These are phyloP conservation scores for Euryodendron excelsum DNA, from an alignment of 148 eudicot genomes.

Conservation along the genomic window DNA sequence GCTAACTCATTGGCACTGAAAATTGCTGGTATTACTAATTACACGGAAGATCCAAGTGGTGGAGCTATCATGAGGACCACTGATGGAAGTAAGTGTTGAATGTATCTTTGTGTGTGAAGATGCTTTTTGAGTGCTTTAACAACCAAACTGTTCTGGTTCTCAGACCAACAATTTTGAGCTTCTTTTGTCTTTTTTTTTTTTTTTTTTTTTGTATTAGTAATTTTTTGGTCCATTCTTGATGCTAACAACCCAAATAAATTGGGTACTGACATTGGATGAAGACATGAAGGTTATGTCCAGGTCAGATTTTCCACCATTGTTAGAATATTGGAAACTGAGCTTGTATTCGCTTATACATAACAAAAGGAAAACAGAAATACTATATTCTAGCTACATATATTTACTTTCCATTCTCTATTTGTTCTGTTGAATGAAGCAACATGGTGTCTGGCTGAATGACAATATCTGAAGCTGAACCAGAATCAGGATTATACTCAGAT, in stretches of 20 bases:
- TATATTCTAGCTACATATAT: neutral
- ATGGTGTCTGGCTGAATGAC: neutral
- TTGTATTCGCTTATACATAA: neutral
- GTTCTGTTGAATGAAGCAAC: neutral
- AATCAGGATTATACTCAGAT: too few relatives aligned
- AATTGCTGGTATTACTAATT: constrained; percentile 63
- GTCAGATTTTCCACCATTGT: too few relatives aligned
- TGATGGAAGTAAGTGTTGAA: constrained; percentile 51
- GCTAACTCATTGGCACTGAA: constrained; percentile 83
- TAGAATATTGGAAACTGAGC: too few relatives aligned
- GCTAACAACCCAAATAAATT: neutral
- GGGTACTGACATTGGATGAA: too few relatives aligned
- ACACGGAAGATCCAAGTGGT: constrained; percentile 67
- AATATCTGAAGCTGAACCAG: neutral
- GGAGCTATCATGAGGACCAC: constrained; percentile 56
- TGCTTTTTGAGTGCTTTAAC: neutral
- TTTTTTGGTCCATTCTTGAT: neutral
- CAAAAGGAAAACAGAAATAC: neutral
- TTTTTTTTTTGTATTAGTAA: too few relatives aligned
- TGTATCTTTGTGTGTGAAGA: neutral
- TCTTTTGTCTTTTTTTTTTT: too few relatives aligned
- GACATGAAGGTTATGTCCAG: too few relatives aligned
- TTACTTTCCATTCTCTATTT: too few relatives aligned
- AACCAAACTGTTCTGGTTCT: neutral
- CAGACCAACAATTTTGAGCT: neutral